Conservation (phyloP, 2,329 filamentous ascomycete species). For the Truncatella angustata region DNA sequence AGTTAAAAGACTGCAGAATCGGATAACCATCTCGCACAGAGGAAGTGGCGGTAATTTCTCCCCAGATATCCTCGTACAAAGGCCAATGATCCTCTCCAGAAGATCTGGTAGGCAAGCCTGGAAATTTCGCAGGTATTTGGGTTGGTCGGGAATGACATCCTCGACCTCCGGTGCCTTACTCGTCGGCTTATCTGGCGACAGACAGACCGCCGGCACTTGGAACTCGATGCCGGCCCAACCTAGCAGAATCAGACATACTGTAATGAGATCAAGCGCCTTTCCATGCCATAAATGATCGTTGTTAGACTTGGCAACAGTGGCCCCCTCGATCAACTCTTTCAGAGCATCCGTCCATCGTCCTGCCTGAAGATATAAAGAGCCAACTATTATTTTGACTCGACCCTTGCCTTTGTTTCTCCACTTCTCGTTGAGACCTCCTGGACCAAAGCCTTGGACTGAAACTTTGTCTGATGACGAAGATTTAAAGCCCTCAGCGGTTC, state of each 20-base stretch:
- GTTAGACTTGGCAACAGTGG: constrained; percentile 70
- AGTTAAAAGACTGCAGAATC: constrained; percentile 69
- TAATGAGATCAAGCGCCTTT: constrained; percentile 85
- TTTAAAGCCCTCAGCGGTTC: constrained; percentile 43
- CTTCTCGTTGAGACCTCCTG: constrained; percentile 70
- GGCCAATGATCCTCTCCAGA: constrained; percentile 68
- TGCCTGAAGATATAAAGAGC: constrained; percentile 82
- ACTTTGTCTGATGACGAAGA: constrained; percentile 55
- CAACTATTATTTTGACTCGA: constrained; percentile 75
- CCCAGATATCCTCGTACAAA: constrained; percentile 69
- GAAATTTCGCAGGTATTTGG: constrained; percentile 53
- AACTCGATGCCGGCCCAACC: constrained; percentile 85
- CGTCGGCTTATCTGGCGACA: constrained; percentile 44
- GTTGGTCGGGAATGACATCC: constrained; percentile 44
- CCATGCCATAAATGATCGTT: constrained; percentile 98
- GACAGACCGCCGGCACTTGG: constrained; percentile 61
- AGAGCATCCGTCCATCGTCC: constrained; percentile 89
- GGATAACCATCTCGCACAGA: constrained; percentile 69
- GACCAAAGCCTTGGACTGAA: constrained; percentile 69
- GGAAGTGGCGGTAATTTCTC: constrained; percentile 71
- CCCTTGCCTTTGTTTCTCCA: constrained; percentile 79
- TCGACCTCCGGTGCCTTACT: constrained; percentile 32
- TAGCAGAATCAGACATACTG: constrained; percentile 79
- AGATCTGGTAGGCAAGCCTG: constrained; percentile 68
- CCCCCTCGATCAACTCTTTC: constrained; percentile 78